These are phyloP conservation scores for Lentinula lateritia DNA, from an alignment of 768 basidiomycete genomes.

Conservation along the genomic window DNA sequence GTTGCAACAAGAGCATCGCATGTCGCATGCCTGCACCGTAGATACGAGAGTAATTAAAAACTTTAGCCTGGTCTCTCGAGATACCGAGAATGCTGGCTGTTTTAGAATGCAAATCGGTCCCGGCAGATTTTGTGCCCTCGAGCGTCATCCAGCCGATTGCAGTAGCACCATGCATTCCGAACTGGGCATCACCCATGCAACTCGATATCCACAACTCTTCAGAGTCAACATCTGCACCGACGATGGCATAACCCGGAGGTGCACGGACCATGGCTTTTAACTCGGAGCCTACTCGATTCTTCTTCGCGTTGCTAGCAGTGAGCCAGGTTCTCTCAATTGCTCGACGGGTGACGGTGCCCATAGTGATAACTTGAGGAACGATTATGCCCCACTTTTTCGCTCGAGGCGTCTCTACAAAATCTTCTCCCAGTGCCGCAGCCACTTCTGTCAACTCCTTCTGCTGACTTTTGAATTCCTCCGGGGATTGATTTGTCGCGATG, in stretches of 20 bases:
- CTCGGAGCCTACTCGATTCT: slow-evolving; percentile 96
- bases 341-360: slow-evolving; percentile 97
- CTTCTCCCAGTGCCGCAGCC: neutral
- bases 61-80: slow-evolving; percentile 91
- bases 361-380: slow-evolving; percentile 91
- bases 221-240: slow-evolving; percentile 97
- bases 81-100: slow-evolving; percentile 91
- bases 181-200: slow-evolving; percentile 97
- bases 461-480: slow-evolving; percentile 14
- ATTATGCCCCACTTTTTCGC: slow-evolving; percentile 80
- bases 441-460: neutral
- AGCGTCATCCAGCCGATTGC: slow-evolving; percentile 99
- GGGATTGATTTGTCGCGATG: slow-evolving; percentile 6
- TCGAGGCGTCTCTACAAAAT: slow-evolving; percentile 3
- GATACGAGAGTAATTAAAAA: slow-evolving; percentile 98
- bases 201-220: slow-evolving; percentile 99
- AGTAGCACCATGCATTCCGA: slow-evolving; percentile 93
- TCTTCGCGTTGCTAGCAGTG: slow-evolving; percentile 96
- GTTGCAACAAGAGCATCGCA: slow-evolving; percentile 80
- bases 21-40: slow-evolving; percentile 98
- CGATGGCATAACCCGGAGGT: slow-evolving; percentile 87
- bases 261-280: slow-evolving; percentile 97
- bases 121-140: slow-evolving; percentile 91
- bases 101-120: slow-evolving; percentile 96
- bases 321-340: slow-evolving; percentile 99